Conservation (phyloP, 768 basidiomycete genomes). For the Holtermanniella nyarrowii region DNA sequence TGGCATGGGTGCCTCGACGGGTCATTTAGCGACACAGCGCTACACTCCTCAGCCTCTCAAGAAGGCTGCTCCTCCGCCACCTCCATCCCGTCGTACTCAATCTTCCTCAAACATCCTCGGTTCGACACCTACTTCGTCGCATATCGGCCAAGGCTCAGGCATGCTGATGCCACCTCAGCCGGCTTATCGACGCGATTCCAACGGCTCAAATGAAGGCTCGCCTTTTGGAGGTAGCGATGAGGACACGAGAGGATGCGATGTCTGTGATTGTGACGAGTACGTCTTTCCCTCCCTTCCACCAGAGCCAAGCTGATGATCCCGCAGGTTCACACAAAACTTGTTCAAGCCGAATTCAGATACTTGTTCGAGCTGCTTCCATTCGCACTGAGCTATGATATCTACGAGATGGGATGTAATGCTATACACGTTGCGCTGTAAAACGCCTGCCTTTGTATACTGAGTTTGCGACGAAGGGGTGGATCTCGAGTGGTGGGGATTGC, state of each 20-base stretch:
- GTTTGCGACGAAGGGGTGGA: too few species aligned
- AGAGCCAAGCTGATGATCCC: neutral
- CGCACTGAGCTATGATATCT: slow-evolving; percentile 25
- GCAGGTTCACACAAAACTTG: slow-evolving; percentile 55
- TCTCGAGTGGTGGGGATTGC: too few species aligned
- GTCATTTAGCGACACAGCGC: slow-evolving; percentile 3
- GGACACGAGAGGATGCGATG: slow-evolving; percentile 25
- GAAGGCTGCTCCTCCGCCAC: slow-evolving; percentile 57
- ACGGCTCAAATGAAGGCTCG: slow-evolving; percentile 15
- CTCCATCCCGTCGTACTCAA: slow-evolving; percentile 48
- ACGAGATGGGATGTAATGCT: neutral
- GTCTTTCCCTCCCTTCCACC: neutral
- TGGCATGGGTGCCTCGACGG: too few species aligned
- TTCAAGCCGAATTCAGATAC: slow-evolving; percentile 53
- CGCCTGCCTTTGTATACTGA: too few species aligned
- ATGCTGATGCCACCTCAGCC: slow-evolving; percentile 14
- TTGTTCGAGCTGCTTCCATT: slow-evolving; percentile 58
- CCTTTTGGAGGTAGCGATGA: slow-evolving; percentile 29
- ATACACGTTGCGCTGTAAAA: too few species aligned
- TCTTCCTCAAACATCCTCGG: slow-evolving; percentile 50
- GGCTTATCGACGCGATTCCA: slow-evolving; percentile 11
- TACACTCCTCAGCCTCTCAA: slow-evolving; percentile 32
- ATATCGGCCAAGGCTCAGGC: slow-evolving; percentile 19
- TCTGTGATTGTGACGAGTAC: slow-evolving; percentile 10
- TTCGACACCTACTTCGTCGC: slow-evolving; percentile 26